Conservation (phyloP, 23 red algal species). For the Gracilaria vermiculophylla region DNA sequence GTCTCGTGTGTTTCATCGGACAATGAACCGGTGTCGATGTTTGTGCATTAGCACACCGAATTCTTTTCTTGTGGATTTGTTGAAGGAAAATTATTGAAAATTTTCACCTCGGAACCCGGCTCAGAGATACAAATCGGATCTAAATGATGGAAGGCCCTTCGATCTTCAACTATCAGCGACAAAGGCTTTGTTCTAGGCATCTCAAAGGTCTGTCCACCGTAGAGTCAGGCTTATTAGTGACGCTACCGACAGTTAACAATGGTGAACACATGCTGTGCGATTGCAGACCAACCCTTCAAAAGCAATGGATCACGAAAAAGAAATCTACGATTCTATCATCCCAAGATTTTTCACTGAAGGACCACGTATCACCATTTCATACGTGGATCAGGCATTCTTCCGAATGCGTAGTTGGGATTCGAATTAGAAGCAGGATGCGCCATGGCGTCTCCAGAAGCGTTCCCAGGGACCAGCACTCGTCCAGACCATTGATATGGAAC, state of each 20-base stretch:
- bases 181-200: neutral
- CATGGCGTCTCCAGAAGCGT: neutral
- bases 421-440: neutral
- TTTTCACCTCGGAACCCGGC: too few species aligned
- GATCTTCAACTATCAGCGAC: too few species aligned
- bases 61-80: too few species aligned
- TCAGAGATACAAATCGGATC: too few species aligned
- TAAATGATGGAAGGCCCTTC: too few species aligned
- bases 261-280: too few species aligned
- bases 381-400: slow-evolving; percentile 2
- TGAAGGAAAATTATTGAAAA: too few species aligned
- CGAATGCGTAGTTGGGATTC: slow-evolving; percentile 4
- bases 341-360: too few species aligned
- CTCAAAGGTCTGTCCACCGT: neutral
- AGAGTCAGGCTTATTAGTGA: neutral
- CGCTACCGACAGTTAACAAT: neutral
- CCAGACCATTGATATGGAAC: slow-evolving; percentile 8
- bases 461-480: neutral
- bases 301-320: neutral
- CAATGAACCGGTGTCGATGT: too few species aligned
- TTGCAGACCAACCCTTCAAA: neutral
- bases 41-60: too few species aligned
- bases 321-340: neutral
- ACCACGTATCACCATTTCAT: neutral
- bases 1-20: too few species aligned